These are phyloP conservation scores for Nicotiana knightiana DNA, from an alignment of 257 asterid species.

Conservation along the genomic window DNA sequence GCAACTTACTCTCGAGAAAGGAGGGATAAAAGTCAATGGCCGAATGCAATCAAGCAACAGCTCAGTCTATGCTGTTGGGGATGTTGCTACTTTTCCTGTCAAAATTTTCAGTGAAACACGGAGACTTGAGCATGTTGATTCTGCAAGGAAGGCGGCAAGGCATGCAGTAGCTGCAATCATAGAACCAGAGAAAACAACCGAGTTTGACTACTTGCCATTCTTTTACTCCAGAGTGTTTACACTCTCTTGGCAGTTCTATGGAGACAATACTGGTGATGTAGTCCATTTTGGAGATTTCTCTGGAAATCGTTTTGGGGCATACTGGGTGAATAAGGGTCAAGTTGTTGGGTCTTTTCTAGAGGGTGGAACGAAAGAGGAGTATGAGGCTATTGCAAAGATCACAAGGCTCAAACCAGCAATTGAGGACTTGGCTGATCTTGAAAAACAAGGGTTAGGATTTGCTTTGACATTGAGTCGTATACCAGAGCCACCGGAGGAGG, in stretches of 20 bases:
- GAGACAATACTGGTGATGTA: constrained; percentile 64
- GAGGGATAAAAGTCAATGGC: constrained; percentile 82
- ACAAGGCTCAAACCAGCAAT: constrained; percentile 54
- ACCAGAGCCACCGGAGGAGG: constrained; percentile 14
- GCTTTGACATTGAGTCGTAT: constrained; percentile 38
- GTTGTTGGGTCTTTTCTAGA: constrained; percentile 83
- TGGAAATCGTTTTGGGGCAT: constrained; percentile 52
- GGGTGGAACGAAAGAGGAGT: constrained; percentile 84
- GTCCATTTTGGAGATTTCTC: constrained; percentile 69
- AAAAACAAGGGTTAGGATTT: constrained; percentile 55
- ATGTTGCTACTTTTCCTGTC: constrained; percentile 81
- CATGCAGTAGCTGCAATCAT: constrained; percentile 70
- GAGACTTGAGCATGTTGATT: constrained; percentile 84
- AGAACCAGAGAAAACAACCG: constrained; percentile 49
- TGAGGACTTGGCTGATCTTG: constrained; percentile 49
- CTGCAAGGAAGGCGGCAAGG: constrained; percentile 69
- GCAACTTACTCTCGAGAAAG: constrained; percentile 80
- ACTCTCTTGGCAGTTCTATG: constrained; percentile 82
- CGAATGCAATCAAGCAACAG: constrained; percentile 72
- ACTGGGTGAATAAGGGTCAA: constrained; percentile 65
- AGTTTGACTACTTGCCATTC: constrained; percentile 75
- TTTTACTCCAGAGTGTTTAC: constrained; percentile 86
- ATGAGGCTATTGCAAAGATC: constrained; percentile 56
- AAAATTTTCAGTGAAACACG: constrained; percentile 63
- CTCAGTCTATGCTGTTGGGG: constrained; percentile 81